A percentile compares a stretch with the other conserved stretches of the same genome.
Conservation (phyloP, 768 basidiomycete genomes). For the Amanita pallidorosea region DNA sequence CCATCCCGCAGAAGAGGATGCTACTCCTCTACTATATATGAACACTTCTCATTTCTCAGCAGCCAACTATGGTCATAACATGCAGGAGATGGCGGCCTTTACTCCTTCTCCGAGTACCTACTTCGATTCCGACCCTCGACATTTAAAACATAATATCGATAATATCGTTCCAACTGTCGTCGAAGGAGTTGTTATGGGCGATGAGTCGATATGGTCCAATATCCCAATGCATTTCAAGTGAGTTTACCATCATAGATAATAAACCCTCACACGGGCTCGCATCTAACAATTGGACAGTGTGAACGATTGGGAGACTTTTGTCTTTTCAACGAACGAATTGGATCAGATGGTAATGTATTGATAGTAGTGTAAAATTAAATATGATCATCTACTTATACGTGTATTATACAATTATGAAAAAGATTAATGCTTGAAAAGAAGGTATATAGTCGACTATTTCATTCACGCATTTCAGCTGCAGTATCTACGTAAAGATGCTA, state of each 20-base stretch:
- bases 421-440: neutral
- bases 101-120: neutral
- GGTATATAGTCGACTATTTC: neutral
- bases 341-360: neutral
- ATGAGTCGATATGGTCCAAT: conserved; percentile 42
- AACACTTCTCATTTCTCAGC: neutral
- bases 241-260: conserved; percentile 10
- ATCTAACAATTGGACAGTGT: conserved; percentile 8
- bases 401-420: neutral
- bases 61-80: neutral
- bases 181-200: conserved; percentile 6
- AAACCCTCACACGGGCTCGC: neutral
- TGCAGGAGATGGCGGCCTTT: neutral
- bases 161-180: neutral
- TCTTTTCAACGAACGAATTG: neutral
- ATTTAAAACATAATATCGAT: neutral
- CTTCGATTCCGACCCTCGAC: neutral
- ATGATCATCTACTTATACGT: neutral
- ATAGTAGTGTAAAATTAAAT: neutral
- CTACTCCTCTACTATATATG: neutral
- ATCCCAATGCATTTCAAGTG: conserved; percentile 45
- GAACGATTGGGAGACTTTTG: conserved; percentile 15
- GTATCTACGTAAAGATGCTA: neutral
- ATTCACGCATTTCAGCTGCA: too few species aligned
- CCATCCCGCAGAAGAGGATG: neutral